These are phyloP conservation scores for Viola odorata DNA, from an alignment of 345 rosid genomes.

Conservation along the genomic window DNA sequence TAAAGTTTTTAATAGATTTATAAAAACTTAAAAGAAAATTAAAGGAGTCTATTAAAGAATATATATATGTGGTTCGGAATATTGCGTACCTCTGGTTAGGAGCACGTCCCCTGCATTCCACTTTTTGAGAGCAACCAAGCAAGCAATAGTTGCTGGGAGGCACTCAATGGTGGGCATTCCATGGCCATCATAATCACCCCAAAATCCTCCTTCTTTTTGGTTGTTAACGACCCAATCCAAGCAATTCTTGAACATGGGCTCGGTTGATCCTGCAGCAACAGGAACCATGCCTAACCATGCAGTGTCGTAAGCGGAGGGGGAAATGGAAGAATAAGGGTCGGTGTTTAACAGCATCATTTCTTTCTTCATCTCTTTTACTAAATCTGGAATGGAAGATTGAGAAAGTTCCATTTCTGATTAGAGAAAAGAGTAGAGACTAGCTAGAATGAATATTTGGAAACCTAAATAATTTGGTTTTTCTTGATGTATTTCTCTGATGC, in stretches of 20 bases:
- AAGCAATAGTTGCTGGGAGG: conserved; percentile 46
- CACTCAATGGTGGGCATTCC: conserved; percentile 27
- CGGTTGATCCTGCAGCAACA: conserved; percentile 4
- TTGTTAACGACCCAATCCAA: conserved; percentile 51
- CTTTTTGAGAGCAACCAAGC: conserved; percentile 43
- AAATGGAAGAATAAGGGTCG: conserved; percentile 28
- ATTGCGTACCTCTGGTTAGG: conserved; percentile 36
- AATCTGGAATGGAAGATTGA: conserved; percentile 8
- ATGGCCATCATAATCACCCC: conserved; percentile 40
- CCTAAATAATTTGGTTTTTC: too few relatives aligned
- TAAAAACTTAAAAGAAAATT: too few relatives aligned
- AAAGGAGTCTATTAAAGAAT: too few relatives aligned
- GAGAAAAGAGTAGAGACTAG: background rate
- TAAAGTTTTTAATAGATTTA: too few relatives aligned
- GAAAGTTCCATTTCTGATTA: conserved; percentile 14
- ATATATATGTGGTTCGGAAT: too few relatives aligned
- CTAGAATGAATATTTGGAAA: too few relatives aligned
- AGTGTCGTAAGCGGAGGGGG: conserved; percentile 51
- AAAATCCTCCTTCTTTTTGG: conserved; percentile 44
- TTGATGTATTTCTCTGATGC: too few relatives aligned
- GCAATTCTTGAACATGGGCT: conserved; percentile 50
- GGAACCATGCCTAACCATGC: conserved; percentile 63
- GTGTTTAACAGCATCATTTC: conserved; percentile 13
- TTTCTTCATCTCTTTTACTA: conserved; percentile 30
- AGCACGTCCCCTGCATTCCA: conserved; percentile 33